Evolutionary conservation across 1,284 basidiomycete species (phyloP), one percentile per base, ranked within the genome.

Genomic region (Ustilago bromivora): DNA sequence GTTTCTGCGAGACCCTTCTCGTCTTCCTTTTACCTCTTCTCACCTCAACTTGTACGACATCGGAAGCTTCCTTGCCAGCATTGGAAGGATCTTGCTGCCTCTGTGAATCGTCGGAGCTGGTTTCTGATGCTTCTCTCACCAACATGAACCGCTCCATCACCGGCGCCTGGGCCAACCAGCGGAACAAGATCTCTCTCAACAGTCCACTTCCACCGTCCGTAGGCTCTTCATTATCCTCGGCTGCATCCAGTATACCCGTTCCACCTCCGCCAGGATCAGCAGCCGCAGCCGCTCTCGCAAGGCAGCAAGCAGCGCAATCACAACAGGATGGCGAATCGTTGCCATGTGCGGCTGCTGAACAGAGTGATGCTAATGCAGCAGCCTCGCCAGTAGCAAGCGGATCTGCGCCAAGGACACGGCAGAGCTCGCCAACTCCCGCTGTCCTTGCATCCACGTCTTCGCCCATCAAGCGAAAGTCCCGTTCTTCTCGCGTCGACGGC

Each of bases 101-200:
- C 15, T 40, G 28, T 35, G 12, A 41, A 36, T 49, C 32, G 47
- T 53, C 17, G 34, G 51, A 67, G 59, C 38, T 36, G 47, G 43
- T 58, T 41, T 69, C 71, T 68, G 61, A 71, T 76, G 73, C 32
- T 61, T 58, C 10, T 49, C 43, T 57, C 10, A 23, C 47, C 66
- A 63, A 34, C 46, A 84, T 84, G 83, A 84, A 84, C 51, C 75
- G 73, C 55, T 79, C 78, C 54, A 84, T 84, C 58, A 84, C 80
- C 5, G 76, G 76, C 40, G 82, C 78, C 23, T 83, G 83, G 83
- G 66, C 68, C 49, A 78, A 78, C 61, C 77, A 77, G 67, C 71
- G 76, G 49, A 73, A 66, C 57, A 78, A 70, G 57, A 73, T 84
- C n/a, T 80, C 74, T 17, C 68, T 84, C 38, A 84, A 84, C n/a